Conservation (phyloP, 1,284 basidiomycete genomes). For the Apiotrichum siamense region DNA sequence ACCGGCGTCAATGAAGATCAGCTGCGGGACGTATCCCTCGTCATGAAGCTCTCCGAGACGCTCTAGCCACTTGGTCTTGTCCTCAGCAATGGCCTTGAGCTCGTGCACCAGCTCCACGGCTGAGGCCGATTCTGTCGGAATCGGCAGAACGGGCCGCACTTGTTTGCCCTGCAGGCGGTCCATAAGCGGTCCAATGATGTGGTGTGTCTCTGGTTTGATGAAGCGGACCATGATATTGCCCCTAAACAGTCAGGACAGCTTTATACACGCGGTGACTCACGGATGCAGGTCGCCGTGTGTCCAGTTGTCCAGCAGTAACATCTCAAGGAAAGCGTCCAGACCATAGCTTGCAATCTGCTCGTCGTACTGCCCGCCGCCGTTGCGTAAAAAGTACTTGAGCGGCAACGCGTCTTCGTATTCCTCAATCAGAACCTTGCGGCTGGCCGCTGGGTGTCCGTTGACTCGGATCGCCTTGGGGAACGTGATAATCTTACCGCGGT, state of each 20-base stretch:
- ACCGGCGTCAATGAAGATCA: slow-evolving; percentile 95
- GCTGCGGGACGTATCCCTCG: slow-evolving; percentile 82
- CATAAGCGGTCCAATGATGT: slow-evolving; percentile 49
- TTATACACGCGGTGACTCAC: slow-evolving; percentile 20
- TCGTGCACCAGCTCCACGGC: slow-evolving; percentile 58
- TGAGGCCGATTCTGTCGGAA: slow-evolving; percentile 23
- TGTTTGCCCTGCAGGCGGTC: slow-evolving; percentile 25
- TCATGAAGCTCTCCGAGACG: slow-evolving; percentile 61
- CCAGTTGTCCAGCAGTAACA: slow-evolving; percentile 97
- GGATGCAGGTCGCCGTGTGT: slow-evolving; percentile 80
- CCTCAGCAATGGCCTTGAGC: slow-evolving; percentile 57
- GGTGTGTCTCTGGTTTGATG: slow-evolving; percentile 66
- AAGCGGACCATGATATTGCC: slow-evolving; percentile 99
- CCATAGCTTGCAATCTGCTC: slow-evolving; percentile 85
- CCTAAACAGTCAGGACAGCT: slow-evolving; percentile 50
- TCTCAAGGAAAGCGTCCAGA: slow-evolving; percentile 93
- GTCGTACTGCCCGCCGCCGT: slow-evolving; percentile 88
- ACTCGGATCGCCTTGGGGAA: slow-evolving; percentile 76
- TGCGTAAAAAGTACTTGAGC: slow-evolving; percentile 76
- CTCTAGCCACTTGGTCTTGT: slow-evolving; percentile 63
- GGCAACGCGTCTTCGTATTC: slow-evolving; percentile 92
- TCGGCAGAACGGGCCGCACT: slow-evolving; percentile 27
- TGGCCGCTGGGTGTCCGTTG: not conserved
- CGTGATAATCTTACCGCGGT: slow-evolving; percentile 67
- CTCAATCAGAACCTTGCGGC: slow-evolving; percentile 77